Conservation (phyloP, 169 alveolate species). For the Plasmodium chabaudi region DNA sequence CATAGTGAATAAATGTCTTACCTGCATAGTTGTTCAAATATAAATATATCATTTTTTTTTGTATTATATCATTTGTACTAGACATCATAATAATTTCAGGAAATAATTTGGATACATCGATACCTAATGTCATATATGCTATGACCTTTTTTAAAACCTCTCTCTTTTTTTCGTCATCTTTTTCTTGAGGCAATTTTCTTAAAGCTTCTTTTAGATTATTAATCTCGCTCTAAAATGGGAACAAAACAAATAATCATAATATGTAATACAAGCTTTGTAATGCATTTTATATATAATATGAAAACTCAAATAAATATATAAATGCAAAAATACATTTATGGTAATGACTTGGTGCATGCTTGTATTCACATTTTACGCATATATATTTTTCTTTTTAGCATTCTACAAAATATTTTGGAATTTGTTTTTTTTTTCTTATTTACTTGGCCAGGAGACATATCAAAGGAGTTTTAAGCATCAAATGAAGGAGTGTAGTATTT, state of each 20-base stretch:
- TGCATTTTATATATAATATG: no score
- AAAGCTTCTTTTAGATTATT: slow-evolving; percentile 72
- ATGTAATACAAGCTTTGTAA: no score
- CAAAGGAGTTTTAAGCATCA: slow-evolving; percentile 27
- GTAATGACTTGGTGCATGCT: background rate
- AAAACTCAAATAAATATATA: no score
- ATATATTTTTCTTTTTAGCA: slow-evolving; percentile 38
- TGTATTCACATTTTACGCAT: slow-evolving; percentile 8
- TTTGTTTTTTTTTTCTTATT: slow-evolving; percentile 51
- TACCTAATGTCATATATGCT: slow-evolving; percentile 93
- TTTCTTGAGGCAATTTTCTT: slow-evolving; percentile 76
- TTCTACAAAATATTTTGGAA: slow-evolving; percentile 61
- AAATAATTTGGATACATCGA: slow-evolving; percentile 97
- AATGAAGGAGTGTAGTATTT: slow-evolving; percentile 14
- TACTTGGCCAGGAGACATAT: slow-evolving; percentile 77
- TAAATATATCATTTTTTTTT: slow-evolving; percentile 98
- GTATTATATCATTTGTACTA: slow-evolving; percentile 97
- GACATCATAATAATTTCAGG: slow-evolving; percentile 98
- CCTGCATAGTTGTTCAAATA: slow-evolving; percentile 95
- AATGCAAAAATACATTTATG: no score
- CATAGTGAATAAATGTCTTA: background rate
- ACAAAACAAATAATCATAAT: background rate
- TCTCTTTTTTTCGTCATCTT: slow-evolving; percentile 76
- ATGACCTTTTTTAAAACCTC: slow-evolving; percentile 91
- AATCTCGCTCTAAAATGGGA: slow-evolving; percentile 66